Conservation (phyloP, 2,329 filamentous ascomycete genomes). For the Claviceps cyperi region DNA sequence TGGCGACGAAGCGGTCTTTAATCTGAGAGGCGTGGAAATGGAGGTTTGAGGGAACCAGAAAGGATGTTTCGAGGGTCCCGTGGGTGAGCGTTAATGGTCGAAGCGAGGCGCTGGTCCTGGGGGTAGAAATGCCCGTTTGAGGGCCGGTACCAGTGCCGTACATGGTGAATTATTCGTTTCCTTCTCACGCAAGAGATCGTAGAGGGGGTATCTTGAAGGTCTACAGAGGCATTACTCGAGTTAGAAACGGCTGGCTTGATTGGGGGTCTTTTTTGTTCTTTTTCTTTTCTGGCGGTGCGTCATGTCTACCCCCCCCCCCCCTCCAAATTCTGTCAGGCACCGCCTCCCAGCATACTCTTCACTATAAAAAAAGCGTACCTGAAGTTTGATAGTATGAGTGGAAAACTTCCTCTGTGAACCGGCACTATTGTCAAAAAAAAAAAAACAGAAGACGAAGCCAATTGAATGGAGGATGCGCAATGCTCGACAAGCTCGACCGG, state of each 20-base stretch:
- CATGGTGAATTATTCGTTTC: slow-evolving; percentile 39
- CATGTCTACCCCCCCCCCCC: not conserved
- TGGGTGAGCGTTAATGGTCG: slow-evolving; percentile 83
- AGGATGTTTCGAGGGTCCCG: slow-evolving; percentile 89
- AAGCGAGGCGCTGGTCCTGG: slow-evolving; percentile 82
- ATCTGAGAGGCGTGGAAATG: slow-evolving; percentile 94
- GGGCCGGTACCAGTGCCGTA: slow-evolving; percentile 72
- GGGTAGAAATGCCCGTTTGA: slow-evolving; percentile 94
- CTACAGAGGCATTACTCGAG: slow-evolving; percentile 4
- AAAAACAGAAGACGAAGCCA: not conserved
- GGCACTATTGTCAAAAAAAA: not conserved
- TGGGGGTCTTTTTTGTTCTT: not conserved
- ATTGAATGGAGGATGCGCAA: slow-evolving; percentile 2
- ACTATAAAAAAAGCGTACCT: slow-evolving; percentile 13
- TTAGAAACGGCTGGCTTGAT: not conserved
- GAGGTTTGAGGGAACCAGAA: slow-evolving; percentile 85
- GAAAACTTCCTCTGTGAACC: slow-evolving; percentile 8
- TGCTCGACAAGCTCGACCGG: slow-evolving; percentile 5
- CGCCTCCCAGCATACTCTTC: not conserved
- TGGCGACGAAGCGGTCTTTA: slow-evolving; percentile 77
- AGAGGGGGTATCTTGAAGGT: slow-evolving; percentile 28
- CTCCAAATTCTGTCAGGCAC: not conserved
- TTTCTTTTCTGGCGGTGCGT: not conserved
- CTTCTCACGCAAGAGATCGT: not conserved
- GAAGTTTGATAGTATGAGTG: slow-evolving; percentile 17